Evolutionary conservation across 2,329 filamentous ascomycete genomes (phyloP), one percentile per base, ranked within the genome.

Genomic region (Curvularia verruculosa): DNA sequence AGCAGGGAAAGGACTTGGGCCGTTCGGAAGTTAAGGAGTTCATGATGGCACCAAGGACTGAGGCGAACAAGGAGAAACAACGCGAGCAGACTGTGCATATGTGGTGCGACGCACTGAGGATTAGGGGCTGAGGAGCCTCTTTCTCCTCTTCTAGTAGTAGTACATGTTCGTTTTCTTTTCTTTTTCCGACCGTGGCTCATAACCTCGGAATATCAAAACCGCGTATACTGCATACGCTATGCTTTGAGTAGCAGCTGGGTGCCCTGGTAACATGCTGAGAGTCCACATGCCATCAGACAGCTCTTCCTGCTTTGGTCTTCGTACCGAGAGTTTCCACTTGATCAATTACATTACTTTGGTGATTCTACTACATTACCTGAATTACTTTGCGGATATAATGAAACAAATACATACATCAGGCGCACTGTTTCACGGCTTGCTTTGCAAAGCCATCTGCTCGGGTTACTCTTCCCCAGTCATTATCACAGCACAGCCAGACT

Each of bases 101-200:
- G 65, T 75, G 73, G 73, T 74, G 71, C 36, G 72, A 73, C 31
- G 58, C 65, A n/a, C 52, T 75, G 46, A 67, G 61, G 34, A 52
- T 71, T 37, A 60, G 71, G 40, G 65, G 64, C 8, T 73, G 63
- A 70, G 45, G 12, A n/a, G 18, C 21, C 6, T 26, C 2, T 19
- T 13, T 18, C 8, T 15, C 10, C 26, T 9, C 2, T 28, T 6
- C 10, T 9, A 7, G 9, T 10, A 29, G 3, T 12, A 12, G 18
- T 4, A 24, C 19, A 23, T 13, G 21, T 29, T 29, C 24, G 13
- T 19, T 37, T 13, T 24, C 7, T 9, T 28, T 19, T 19, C 12
- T 13, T 6, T 10, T 29, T 29, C 28, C 13, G 18, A 13, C 28
- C 5, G 8, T 12, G 28, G 28, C 28, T 29, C 12, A 29, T 9